Conservation (phyloP, 2,329 filamentous ascomycete genomes). For the Neonectria coccinea region DNA sequence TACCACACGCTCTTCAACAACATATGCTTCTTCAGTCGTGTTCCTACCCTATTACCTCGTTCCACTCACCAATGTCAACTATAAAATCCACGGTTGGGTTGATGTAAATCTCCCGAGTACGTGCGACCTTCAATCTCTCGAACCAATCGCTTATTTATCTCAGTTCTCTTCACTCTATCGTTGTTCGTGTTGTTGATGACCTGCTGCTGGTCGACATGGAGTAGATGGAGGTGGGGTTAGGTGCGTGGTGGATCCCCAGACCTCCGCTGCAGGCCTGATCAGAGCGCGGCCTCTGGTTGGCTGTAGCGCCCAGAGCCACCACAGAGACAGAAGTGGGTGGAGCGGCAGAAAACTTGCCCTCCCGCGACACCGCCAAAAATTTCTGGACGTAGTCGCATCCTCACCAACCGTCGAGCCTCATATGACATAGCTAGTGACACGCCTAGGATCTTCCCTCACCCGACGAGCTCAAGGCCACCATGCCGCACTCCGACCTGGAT, state of each 20-base stretch:
- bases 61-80: neutral
- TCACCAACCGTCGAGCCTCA: conserved; percentile 36
- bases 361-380: conserved; percentile 48
- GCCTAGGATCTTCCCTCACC: conserved; percentile 19
- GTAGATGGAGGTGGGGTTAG: neutral
- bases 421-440: conserved; percentile 32
- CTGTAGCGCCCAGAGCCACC: neutral
- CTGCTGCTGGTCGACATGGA: neutral
- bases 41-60: too few species aligned
- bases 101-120: neutral
- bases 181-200: neutral
- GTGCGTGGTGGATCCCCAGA: neutral
- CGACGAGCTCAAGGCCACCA: conserved; percentile 48
- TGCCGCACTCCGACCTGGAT: conserved; percentile 70
- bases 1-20: neutral
- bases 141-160: neutral
- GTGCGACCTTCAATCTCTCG: neutral
- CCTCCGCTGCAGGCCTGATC: neutral
- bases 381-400: conserved; percentile 41
- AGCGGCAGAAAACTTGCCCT: conserved; percentile 41
- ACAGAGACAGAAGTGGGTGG: conserved; percentile 19
- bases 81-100: neutral
- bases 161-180: neutral
- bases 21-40: neutral
- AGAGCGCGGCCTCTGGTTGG: neutral